Evolutionary conservation across 768 basidiomycete species (phyloP).

Genomic region (Trametes elegans): DNA sequence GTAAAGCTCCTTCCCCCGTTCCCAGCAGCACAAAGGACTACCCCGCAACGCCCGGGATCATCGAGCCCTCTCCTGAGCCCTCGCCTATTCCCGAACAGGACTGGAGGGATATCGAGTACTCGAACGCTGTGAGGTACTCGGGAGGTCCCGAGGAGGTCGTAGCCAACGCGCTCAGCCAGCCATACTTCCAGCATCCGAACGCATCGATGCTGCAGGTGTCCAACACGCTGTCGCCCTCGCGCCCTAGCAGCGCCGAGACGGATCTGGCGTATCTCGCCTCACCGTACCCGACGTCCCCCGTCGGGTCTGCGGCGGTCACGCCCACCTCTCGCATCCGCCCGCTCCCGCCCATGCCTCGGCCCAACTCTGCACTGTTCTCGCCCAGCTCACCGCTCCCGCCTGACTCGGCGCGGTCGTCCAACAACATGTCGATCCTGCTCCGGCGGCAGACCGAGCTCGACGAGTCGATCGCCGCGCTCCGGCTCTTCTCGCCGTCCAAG

Average conservation of each 20-base stretch:
- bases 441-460: constrained; percentile 66
- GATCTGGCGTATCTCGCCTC: constrained; percentile 1
- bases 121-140: constrained; percentile 15
- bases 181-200: not conserved
- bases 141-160: constrained; percentile 10
- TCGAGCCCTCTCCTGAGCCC: not conserved
- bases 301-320: constrained; percentile 12
- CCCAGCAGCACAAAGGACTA: not conserved
- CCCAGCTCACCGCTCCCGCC: constrained; percentile 7
- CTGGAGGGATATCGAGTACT: constrained; percentile 18
- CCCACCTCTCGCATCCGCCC: constrained; percentile 17
- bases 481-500: constrained; percentile 34
- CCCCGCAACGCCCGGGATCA: not conserved
- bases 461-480: constrained; percentile 58
- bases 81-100: constrained; percentile 5
- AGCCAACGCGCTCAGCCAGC: constrained; percentile 9
- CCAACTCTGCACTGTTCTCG: constrained; percentile 1
- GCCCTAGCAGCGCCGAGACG: not conserved
- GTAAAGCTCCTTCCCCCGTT: not conserved
- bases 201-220: not conserved
- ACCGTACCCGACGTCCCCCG: constrained; percentile 10
- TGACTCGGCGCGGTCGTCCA: constrained; percentile 26
- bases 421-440: constrained; percentile 40
- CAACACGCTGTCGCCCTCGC: constrained; percentile 6
- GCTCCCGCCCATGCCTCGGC: constrained; percentile 10